Evolutionary conservation across 139 green algal genomes (phyloP).

Genomic region (Coelastrella sp.): DNA sequence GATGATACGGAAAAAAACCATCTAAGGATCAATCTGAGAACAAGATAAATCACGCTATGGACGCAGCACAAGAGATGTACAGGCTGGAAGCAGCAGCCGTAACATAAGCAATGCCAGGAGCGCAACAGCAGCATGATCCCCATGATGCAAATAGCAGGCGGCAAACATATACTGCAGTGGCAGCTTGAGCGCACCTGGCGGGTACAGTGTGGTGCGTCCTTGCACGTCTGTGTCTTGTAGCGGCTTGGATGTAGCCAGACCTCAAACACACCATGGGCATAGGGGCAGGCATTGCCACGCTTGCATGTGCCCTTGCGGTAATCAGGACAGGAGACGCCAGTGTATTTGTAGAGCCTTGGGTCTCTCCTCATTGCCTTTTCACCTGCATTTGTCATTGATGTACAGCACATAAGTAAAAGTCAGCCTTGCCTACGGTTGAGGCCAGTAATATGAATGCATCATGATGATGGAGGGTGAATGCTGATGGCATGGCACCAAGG

Average conservation of each 20-base stretch:
- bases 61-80: too few species aligned
- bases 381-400: conserved; percentile 87
- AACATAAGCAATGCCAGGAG: too few species aligned
- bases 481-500: neutral
- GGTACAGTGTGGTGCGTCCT: conserved; percentile 82
- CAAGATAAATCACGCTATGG: too few species aligned
- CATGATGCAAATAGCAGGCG: too few species aligned
- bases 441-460: neutral
- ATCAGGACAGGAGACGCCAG: conserved; percentile 93
- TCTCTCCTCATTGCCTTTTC: conserved; percentile 95
- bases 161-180: neutral
- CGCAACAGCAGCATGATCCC: too few species aligned
- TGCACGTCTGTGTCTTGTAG: conserved; percentile 90
- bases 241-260: conserved; percentile 87
- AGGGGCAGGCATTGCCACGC: conserved; percentile 76
- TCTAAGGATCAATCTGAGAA: too few species aligned
- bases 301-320: conserved; percentile 88
- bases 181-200: conserved; percentile 51
- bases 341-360: conserved; percentile 86
- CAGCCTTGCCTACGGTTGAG: neutral
- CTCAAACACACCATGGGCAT: conserved; percentile 87
- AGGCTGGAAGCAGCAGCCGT: too few species aligned
- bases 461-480: neutral
- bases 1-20: too few species aligned
- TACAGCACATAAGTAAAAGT: neutral